These are phyloP conservation scores for Helianthus tuberosus DNA, from an alignment of 129 eudicot genomes.

Conservation along the genomic window DNA sequence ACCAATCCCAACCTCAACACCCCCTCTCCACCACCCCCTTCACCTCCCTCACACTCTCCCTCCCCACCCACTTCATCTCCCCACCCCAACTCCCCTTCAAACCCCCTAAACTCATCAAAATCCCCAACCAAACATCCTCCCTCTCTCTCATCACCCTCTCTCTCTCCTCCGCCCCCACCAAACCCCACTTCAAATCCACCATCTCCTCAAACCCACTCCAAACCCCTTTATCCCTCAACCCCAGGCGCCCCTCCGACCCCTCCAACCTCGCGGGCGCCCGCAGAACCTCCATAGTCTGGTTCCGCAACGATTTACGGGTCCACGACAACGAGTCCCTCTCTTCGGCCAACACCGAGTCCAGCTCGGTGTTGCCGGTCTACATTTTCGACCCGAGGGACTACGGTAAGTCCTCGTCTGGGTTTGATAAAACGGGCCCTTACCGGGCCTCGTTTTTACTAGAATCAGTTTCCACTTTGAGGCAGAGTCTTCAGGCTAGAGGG, in stretches of 20 bases:
- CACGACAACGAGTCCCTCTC: constrained; percentile 75
- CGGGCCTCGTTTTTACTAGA: constrained; percentile 73
- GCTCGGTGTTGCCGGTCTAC: constrained; percentile 76
- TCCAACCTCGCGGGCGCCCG: constrained; percentile 59
- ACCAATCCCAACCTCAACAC: no score
- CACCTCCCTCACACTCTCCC: constrained; percentile 77
- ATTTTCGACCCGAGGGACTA: constrained; percentile 92
- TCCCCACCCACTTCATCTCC: constrained; percentile 59
- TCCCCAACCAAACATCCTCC: constrained; percentile 59
- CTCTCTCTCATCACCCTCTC: constrained; percentile 42
- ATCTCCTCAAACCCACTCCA: constrained; percentile 71
- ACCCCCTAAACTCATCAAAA: constrained; percentile 40
- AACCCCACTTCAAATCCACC: constrained; percentile 54
- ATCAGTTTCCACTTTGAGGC: constrained; percentile 66
- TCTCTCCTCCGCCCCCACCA: constrained; percentile 36
- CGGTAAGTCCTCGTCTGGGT: constrained; percentile 81
- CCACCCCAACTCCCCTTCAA: constrained; percentile 29
- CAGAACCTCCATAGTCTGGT: constrained; percentile 77
- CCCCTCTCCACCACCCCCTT: constrained; percentile 27
- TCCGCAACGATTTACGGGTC: constrained; percentile 86
- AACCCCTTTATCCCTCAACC: constrained; percentile 58
- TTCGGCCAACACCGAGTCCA: constrained; percentile 73
- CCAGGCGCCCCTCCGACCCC: constrained; percentile 82
- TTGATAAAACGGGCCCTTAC: constrained; percentile 90
- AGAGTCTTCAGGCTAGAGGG: constrained; percentile 67